Percentiles rank a stretch among this genome's conserved stretches.
Evolutionary conservation across 495 filamentous ascomycete species (phyloP).

Genomic region (Podospora anserina): DNA sequence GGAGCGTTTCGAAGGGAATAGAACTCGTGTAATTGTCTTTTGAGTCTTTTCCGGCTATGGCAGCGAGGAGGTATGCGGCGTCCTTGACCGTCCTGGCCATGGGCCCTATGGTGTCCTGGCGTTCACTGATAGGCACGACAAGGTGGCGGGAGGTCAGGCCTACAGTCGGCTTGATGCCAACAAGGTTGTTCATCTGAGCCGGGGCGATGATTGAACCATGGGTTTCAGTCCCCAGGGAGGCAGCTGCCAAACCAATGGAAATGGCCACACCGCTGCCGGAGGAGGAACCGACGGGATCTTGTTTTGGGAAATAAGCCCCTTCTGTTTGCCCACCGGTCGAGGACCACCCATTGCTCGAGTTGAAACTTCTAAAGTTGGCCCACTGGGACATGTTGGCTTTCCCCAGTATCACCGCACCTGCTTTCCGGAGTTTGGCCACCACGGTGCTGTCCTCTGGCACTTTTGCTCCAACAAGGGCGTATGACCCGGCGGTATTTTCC

Average conservation of each 20-base stretch:
- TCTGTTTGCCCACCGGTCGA: constrained; percentile 42
- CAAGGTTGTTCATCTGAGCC: constrained; percentile 42
- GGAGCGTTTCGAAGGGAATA: constrained; percentile 39
- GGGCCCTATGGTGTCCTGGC: constrained; percentile 64
- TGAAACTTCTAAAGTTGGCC: constrained; percentile 38
- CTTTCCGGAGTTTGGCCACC: constrained; percentile 46
- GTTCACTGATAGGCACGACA: constrained; percentile 60
- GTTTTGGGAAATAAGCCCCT: constrained; percentile 42
- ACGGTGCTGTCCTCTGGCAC: constrained; percentile 47
- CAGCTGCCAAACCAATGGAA: constrained; percentile 36
- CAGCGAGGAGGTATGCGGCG: constrained; percentile 61
- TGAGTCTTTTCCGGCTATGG: constrained; percentile 55
- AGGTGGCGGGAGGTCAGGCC: constrained; percentile 60
- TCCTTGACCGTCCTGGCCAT: constrained; percentile 61
- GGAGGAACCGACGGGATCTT: constrained; percentile 37
- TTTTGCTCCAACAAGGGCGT: constrained; percentile 50
- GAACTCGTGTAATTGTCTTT: constrained; percentile 47
- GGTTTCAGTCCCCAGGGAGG: constrained; percentile 39
- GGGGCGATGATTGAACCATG: constrained; percentile 40
- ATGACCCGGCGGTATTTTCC: constrained; percentile 59
- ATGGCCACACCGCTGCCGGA: constrained; percentile 27
- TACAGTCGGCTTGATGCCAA: constrained; percentile 64
- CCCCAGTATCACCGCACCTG: constrained; percentile 50
- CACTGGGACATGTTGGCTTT: constrained; percentile 45
- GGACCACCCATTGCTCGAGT: constrained; percentile 46